Evolutionary conservation across 164 flowering plant species (phyloP), one percentile per base, ranked within the genome.

Genomic region (Berberis vulgaris): DNA sequence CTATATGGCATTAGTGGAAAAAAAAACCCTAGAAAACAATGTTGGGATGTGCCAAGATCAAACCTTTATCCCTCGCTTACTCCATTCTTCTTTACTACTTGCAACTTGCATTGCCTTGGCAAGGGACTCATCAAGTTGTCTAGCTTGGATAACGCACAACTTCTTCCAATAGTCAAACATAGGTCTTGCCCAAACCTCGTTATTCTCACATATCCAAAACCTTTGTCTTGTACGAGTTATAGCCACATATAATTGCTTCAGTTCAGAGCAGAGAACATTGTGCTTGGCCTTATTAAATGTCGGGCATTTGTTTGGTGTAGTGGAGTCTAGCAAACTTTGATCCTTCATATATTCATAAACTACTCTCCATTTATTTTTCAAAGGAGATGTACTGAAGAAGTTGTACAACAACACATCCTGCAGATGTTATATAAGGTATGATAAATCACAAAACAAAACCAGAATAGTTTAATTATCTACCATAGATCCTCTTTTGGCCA

Each of bases 211-310:
- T 7, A 90, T 77, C 97, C 97, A 88, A 41, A 90, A 69, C 67
- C 97, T 76, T 68, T 90, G 95, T 57, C 84, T 74, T 1, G 97
- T 87, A 55, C 95, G 92, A 63, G 97, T 90, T 9, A 90, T 79
- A 60, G 97, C 97, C 43, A 90, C 95, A 77, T 90, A 88, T 40
- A 90, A 61, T 60, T 86, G 95, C 75, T 86, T 90, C 63, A 90
- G 76, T 68, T 90, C 97, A 50, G 95, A 84, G 70, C 92, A 88
- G 61, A 90, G 65, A 56, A 83, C 39, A 56, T 73, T 80, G 78
- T 88, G 91, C 59, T 81, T 84, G 41, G 77, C 68, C 57, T 62
- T 45, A 44, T 71, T 69, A 60, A 86, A 90, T n/a, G 61, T 66
- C 12, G 89, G 89, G 67, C 6, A 55, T 3, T 72, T 81, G 7